Evolutionary conservation across 1,284 basidiomycete species (phyloP).

Genomic region (Inonotus obliquus): DNA sequence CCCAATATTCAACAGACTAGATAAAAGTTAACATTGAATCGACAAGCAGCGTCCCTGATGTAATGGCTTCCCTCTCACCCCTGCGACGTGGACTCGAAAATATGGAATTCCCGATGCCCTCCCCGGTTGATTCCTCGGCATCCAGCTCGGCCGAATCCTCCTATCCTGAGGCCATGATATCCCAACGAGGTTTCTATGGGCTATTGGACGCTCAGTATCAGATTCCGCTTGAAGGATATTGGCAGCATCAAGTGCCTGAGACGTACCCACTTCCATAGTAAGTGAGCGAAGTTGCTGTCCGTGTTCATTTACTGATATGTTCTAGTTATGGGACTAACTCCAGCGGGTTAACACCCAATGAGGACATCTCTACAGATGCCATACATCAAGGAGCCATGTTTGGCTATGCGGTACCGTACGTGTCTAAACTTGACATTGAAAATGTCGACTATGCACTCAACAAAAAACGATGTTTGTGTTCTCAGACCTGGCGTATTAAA

Average conservation of each 20-base stretch:
- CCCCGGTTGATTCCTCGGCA: background rate
- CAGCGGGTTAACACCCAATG: too few species aligned
- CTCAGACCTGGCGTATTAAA: background rate
- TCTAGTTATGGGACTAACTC: too few species aligned
- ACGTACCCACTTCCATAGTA: background rate
- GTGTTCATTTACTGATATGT: too few species aligned
- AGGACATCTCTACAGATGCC: too few species aligned
- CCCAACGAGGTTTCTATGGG: background rate
- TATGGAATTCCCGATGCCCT: background rate
- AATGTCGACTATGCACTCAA: too few species aligned
- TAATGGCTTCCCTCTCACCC: background rate
- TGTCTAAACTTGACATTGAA: background rate
- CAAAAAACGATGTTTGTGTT: background rate
- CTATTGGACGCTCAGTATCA: background rate
- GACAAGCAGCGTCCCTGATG: background rate
- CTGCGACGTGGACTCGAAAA: background rate
- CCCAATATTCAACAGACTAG: background rate
- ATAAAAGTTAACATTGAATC: too few species aligned
- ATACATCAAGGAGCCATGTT: background rate
- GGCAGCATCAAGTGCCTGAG: background rate
- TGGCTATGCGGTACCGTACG: background rate
- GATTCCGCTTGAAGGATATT: background rate
- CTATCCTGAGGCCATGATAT: background rate
- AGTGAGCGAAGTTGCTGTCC: background rate
- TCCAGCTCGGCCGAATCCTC: background rate